phyloP scores from a whole-genome alignment of 2,329 filamentous ascomycete genomes.

The Corinectria fuckeliana region DNA sequence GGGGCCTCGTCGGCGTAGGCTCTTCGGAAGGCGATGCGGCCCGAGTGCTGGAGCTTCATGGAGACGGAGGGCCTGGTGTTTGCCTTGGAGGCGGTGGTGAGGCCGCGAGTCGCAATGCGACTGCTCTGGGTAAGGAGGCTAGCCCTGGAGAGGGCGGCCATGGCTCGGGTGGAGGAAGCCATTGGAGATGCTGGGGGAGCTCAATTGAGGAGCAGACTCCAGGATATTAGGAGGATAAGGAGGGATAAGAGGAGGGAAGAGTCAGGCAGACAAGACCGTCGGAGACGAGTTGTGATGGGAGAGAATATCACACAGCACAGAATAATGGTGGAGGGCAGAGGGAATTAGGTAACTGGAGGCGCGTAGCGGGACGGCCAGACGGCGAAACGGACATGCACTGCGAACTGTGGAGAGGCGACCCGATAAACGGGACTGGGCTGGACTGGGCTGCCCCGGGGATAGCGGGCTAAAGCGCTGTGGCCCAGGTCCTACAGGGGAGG shows the following conservation, averaged over 20 bases:
- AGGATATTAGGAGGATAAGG: conserved; percentile 3
- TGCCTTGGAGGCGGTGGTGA: conserved; percentile 43
- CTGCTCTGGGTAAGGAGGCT: conserved; percentile 39
- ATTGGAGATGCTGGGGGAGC: conserved; percentile 42
- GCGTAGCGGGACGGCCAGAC: conserved; percentile 22
- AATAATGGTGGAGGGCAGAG: conserved; percentile 21
- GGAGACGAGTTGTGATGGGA: conserved; percentile 2
- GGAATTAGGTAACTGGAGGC: conserved; percentile 33
- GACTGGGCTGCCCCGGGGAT: no score
- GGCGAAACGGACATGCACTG: no score
- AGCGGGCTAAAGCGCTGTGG: not conserved
- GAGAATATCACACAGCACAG: conserved; percentile 9
- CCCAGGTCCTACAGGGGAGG: not conserved
- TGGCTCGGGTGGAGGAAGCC: conserved; percentile 54
- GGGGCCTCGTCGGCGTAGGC: conserved; percentile 60
- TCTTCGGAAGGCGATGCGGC: conserved; percentile 51
- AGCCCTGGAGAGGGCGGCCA: conserved; percentile 45
- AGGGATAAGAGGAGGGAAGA: conserved; percentile 11
- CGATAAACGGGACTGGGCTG: no score
- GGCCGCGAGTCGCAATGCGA: conserved; percentile 42
- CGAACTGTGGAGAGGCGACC: conserved; percentile 21
- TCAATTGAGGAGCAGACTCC: conserved; percentile 34
- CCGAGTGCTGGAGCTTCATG: conserved; percentile 44
- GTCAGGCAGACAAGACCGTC: conserved; percentile 8
- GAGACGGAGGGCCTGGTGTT: conserved; percentile 42